Evolutionary conservation across 495 filamentous ascomycete species (phyloP), one percentile per base, ranked within the genome.

Genomic region (Tuber indicum): DNA sequence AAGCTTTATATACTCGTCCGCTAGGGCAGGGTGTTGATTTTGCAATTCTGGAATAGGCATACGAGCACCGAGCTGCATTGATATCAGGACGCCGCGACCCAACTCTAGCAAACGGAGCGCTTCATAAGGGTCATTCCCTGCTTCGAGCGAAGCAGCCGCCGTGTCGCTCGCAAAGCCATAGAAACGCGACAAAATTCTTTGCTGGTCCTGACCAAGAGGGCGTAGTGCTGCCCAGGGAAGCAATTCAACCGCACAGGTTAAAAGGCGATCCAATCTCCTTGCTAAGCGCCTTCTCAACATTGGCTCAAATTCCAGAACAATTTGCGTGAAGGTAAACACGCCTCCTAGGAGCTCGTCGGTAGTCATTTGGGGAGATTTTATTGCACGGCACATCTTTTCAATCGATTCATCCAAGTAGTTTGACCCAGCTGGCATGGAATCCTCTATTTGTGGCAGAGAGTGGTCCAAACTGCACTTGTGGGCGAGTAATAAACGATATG

Each of bases 51-150:
- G 81, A 41, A 83, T 73, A 70, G 83, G 83, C n/a, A 39, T 58
- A 21, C 76, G 79, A 42, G 77, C 78, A 49, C 84, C 81, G 66
- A 84, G 79, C 21, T 78, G 52, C 17, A 77, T 44, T 62, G 78
- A 49, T 36, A 83, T 76, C 72, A 84, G 81, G 41, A 84, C 73
- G 36, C 81, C 79, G 45, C 83, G 83, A 46, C 83, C 79, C 39
- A 78, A 76, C 75, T 84, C 83, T 36, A 84, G 75, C 19, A 82
- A 71, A 39, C 70, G 71, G 46, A 84, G 73, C 21, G 83, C 83
- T 46, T 83, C 58, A 23, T 39, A 71, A 23, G 74, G 71, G 32
- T 19, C 39, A 69, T 74, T 74, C 16, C 69, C 75, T n/a, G 78
- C 77, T 58, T 81, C 75, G 36, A 84, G 77, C 70, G 77, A 72